Conservation (phyloP, 2,329 filamentous ascomycete genomes). For the Claviceps maximensis region DNA sequence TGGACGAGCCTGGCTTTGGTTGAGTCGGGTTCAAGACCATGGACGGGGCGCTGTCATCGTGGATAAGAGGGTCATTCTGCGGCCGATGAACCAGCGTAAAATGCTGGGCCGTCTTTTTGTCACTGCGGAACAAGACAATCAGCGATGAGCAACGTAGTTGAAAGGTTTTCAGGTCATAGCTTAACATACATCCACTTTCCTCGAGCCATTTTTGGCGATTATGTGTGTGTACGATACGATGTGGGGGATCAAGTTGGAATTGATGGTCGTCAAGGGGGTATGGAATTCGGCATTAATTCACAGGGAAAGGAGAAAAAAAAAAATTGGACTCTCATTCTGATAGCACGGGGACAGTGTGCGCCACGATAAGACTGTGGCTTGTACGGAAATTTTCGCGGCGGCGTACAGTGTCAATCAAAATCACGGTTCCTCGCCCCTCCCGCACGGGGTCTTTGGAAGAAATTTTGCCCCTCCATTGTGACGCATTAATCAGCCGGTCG, state of each 20-base stretch:
- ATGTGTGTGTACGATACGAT: background rate
- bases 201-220: slow-evolving; percentile 49
- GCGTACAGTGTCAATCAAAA: slow-evolving; percentile 17
- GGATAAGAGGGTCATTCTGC: slow-evolving; percentile 93
- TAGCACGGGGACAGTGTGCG: slow-evolving; percentile 10
- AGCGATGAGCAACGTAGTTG: background rate
- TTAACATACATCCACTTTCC: slow-evolving; percentile 52
- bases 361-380: slow-evolving; percentile 17
- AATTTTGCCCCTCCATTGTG: slow-evolving; percentile 38
- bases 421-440: slow-evolving; percentile 4
- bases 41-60: slow-evolving; percentile 76
- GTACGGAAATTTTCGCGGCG: fast-evolving
- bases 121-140: slow-evolving; percentile 19
- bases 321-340: slow-evolving; percentile 14
- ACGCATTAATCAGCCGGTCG: slow-evolving; percentile 25
- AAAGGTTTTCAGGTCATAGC: background rate
- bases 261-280: slow-evolving; percentile 2
- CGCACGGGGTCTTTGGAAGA: slow-evolving; percentile 10
- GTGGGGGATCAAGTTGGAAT: background rate
- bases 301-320: slow-evolving; percentile 9
- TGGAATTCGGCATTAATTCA: slow-evolving; percentile 10
- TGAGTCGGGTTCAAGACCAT: slow-evolving; percentile 72
- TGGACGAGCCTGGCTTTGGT: slow-evolving; percentile 24
- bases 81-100: slow-evolving; percentile 91
- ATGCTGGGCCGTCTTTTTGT: slow-evolving; percentile 88